Evolutionary conservation across 2,329 filamentous ascomycete species (phyloP).

Genomic region (Colletotrichum lupini): DNA sequence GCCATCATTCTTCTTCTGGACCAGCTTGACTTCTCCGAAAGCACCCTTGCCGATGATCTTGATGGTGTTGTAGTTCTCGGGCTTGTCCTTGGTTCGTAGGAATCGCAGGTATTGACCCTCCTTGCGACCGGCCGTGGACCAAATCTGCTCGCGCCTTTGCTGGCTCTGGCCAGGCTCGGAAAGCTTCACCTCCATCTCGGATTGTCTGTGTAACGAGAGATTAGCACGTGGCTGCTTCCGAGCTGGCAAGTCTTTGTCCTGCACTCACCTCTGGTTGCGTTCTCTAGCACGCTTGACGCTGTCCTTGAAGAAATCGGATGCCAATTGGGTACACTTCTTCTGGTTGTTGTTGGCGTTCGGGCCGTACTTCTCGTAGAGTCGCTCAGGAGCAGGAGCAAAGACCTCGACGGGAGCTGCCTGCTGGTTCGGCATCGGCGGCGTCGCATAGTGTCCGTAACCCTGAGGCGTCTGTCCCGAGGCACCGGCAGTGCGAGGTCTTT

Average conservation of each 20-base stretch:
- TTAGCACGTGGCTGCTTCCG: neutral
- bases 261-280: conserved; percentile 86
- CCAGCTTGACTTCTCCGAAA: conserved; percentile 97
- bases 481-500: conserved; percentile 87
- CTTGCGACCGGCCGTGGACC: conserved; percentile 84
- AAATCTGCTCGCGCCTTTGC: conserved; percentile 84
- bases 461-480: conserved; percentile 68
- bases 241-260: conserved; percentile 5
- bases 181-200: conserved; percentile 89
- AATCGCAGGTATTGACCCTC: conserved; percentile 95
- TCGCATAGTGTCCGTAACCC: conserved; percentile 74
- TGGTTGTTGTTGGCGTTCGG: conserved; percentile 74
- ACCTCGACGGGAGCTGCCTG: conserved; percentile 72
- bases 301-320: conserved; percentile 97
- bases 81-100: conserved; percentile 90
- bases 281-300: conserved; percentile 96
- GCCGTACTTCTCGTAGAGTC: conserved; percentile 85
- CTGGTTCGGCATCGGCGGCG: conserved; percentile 72
- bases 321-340: conserved; percentile 76
- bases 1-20: conserved; percentile 94
- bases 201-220: conserved; percentile 71
- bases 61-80: conserved; percentile 93
- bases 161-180: conserved; percentile 80
- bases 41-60: conserved; percentile 99
- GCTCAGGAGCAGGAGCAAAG: conserved; percentile 82